phyloP scores from a whole-genome alignment of 2,329 filamentous ascomycete species.

The Thielaviopsis punctulata region DNA sequence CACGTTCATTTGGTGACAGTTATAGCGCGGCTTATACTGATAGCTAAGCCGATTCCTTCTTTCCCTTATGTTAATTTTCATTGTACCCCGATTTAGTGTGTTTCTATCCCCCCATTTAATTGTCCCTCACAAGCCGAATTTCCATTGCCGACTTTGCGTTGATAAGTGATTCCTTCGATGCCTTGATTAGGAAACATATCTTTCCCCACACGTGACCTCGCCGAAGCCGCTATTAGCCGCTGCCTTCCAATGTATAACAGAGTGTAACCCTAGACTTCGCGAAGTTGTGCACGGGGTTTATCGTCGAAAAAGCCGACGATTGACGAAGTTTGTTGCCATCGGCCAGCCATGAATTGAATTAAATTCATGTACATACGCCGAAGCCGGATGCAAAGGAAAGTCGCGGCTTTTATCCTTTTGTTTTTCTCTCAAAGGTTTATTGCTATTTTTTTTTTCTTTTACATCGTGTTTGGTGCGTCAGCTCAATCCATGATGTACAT shows the following conservation, averaged over 20 bases:
- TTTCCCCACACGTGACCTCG: not conserved
- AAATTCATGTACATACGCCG: not conserved
- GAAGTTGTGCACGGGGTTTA: not conserved
- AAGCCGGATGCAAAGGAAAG: not conserved
- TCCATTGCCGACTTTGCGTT: too few relatives aligned
- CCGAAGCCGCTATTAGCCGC: slow-evolving; percentile 2
- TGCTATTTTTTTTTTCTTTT: not conserved
- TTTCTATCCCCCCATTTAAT: too few relatives aligned
- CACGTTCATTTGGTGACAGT: too few relatives aligned
- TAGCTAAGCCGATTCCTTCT: too few relatives aligned
- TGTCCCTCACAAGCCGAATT: too few relatives aligned
- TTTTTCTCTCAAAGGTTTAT: not conserved
- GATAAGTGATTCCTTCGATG: too few relatives aligned
- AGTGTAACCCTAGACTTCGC: not conserved
- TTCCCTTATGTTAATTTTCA: too few relatives aligned
- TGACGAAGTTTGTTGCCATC: slow-evolving; percentile 2
- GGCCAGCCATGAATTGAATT: not conserved
- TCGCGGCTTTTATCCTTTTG: not conserved
- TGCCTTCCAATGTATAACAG: not conserved
- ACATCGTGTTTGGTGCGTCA: not conserved
- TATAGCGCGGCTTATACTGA: too few relatives aligned
- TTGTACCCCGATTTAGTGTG: too few relatives aligned
- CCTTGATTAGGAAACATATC: too few relatives aligned
- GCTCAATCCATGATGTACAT: too few relatives aligned
- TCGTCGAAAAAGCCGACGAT: slow-evolving; percentile 5